Evolutionary conservation across 2,329 filamentous ascomycete species (phyloP), one percentile per base, ranked within the genome.

Genomic region (Ceratocystis destructans): DNA sequence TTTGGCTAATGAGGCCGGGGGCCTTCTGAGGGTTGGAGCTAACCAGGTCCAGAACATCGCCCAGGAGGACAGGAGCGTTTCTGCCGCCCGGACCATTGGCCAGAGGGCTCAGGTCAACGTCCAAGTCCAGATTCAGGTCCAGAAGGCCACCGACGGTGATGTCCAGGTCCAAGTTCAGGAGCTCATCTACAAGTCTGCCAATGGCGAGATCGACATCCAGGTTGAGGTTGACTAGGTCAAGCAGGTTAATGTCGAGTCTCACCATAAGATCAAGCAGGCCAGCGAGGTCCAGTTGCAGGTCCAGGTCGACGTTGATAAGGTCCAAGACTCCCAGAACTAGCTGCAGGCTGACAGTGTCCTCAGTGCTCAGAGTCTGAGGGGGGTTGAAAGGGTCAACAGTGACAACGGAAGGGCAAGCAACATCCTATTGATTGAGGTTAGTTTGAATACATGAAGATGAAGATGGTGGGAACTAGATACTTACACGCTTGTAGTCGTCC

Each of bases 161-260:
- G 50, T 44, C 46, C 20, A 68, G 67, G 33, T 68, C 22, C 2
- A 68, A 55, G 20, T 57, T 64, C 3, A 68, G 1, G 22, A 68
- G 64, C 8, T 50, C 50, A 7, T 64, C 41, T 44, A 68, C 44
- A 4, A 66, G 64, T 33, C 57, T 65, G 37, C 64, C 67, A 7
- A 68, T 45, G n/a, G 44, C 25, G 20, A n/a, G 10, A 22, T 57
- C 20, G 62, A 65, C 41, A 31, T 64, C 53, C 15, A 68, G 64
- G 67, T 68, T 20, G 3, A 68, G 62, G 64, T 64, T 46, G 28
- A 68, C 31, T 6, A 68, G 67, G 55, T 66, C 64, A n/a, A 66
- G 37, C 8, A 68, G 31, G 64, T 66, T 66, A n/a, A 66, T 46
- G 46, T 66, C 20, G 3, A 68, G 62, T 25, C 55, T 62, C 17